A percentile compares a stretch with the other conserved stretches of the same genome.
Conservation (phyloP, 2,329 filamentous ascomycete species). For the Botryotinia globosa region DNA sequence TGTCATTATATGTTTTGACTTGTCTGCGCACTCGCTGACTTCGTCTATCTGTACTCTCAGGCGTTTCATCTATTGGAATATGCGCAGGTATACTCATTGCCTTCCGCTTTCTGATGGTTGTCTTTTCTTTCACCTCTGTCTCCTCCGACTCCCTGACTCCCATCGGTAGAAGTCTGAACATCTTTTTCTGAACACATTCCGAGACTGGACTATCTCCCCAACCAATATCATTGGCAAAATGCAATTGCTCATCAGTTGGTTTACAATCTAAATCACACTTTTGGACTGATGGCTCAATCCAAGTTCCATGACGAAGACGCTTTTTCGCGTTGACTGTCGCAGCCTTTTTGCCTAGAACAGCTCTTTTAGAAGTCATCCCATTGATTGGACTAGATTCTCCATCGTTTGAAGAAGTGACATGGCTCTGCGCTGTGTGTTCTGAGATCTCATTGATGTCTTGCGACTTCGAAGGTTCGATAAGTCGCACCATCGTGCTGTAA, state of each 20-base stretch:
- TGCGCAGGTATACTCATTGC: background rate
- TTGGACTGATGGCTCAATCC: background rate
- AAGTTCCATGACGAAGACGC: background rate
- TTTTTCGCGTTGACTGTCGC: background rate
- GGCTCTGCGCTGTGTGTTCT: background rate
- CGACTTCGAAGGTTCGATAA: background rate
- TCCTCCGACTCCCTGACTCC: background rate
- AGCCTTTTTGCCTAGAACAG: rapidly evolving
- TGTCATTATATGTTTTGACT: background rate
- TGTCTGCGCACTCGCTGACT: background rate
- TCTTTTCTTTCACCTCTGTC: background rate
- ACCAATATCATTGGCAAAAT: background rate
- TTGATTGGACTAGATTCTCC: background rate
- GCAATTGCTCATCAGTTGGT: background rate
- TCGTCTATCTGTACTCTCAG: background rate
- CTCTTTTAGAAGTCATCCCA: background rate
- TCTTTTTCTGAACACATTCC: background rate
- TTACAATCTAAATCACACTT: background rate
- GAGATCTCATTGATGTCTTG: background rate
- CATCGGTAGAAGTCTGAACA: background rate
- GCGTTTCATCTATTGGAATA: background rate
- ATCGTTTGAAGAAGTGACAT: background rate
- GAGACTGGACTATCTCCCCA: background rate
- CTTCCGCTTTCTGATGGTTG: background rate
- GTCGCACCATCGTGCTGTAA: background rate